Evolutionary conservation across 257 asterid genomes (phyloP), one percentile per base, ranked within the genome.

Genomic region (Solanum piurae): DNA sequence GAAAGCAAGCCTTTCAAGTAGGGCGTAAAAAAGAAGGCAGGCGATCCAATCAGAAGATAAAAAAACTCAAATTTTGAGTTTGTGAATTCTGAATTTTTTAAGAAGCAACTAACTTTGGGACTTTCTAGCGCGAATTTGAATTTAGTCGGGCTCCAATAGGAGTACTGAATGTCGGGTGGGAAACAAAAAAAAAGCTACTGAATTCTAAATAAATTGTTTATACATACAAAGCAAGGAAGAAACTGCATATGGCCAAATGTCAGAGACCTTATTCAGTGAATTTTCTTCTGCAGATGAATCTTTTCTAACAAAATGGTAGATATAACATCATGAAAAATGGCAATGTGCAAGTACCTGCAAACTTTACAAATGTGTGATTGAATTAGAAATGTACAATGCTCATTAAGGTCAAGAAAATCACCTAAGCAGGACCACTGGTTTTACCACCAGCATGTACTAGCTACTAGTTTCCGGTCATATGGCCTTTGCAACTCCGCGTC

Each of bases 321-420:
- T 73, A 31, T 33, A 73, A 36, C 82, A 73, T 18, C 21, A 20
- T 20, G 46, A 7, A 37, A 75, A 75, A 37, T 37, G 83, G 76
- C 49, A 77, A 90, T 87, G 11, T 87, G 91, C 91, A 92, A 58
- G 90, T 84, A 88, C 62, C 77, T 80, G 85, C 83, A 79, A 83
- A 75, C 87, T 89, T 72, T 73, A 86, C 90, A 84, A 58, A 55
- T 49, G 25, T 36, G 69, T 55, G 42, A 58, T 80, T 20, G 68
- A 86, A 77, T 89, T 73, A 52, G 88, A 90, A 86, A 88, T 88
- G 83, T 88, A 86, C 89, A 89, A 49, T 79, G 86, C 85, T 89
- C 86, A 34, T 85, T 49, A 87, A 87, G 87, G 88, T 91, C 52
- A 52, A 42, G 69, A 88, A 87, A 84, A 85, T 87, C 87, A 89